phyloP scores from a whole-genome alignment of 148 eudicot species.

The Fagopyrum esculentum region DNA sequence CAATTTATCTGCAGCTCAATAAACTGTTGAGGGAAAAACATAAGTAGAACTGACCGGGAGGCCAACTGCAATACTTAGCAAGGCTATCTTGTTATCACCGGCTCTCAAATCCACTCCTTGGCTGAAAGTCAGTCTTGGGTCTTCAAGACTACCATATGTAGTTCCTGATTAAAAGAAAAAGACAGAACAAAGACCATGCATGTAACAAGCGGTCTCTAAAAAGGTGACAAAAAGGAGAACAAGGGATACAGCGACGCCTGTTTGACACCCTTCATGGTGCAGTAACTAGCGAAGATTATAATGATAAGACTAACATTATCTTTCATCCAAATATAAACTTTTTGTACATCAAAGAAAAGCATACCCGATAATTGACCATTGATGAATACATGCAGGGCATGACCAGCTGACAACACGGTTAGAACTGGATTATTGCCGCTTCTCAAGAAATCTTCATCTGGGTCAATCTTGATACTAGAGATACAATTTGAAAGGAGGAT shows the following conservation, averaged over 20 bases:
- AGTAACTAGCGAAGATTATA: background rate
- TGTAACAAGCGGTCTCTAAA: background rate
- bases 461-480: constrained; percentile 54
- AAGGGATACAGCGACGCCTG: background rate
- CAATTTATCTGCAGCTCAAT: background rate
- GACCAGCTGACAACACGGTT: constrained; percentile 77
- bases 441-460: constrained; percentile 50
- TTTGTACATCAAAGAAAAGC: background rate
- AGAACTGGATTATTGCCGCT: constrained; percentile 65
- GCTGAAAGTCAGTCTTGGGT: constrained; percentile 62
- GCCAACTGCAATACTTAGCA: constrained; percentile 88
- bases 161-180: constrained; percentile 43
- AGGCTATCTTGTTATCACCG: constrained; percentile 72
- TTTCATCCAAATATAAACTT: background rate
- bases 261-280: background rate
- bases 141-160: constrained; percentile 69
- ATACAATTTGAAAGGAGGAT: background rate
- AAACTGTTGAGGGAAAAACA: background rate
- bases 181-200: background rate
- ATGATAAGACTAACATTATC: background rate
- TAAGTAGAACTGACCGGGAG: constrained; percentile 39
- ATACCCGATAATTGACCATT: constrained; percentile 74
- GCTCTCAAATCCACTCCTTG: constrained; percentile 61
- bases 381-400: constrained; percentile 87
- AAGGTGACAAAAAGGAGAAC: background rate